Base-by-base conservation (phyloP, 345 rosid species). In the Rhodomyrtus tomentosa region DNA sequence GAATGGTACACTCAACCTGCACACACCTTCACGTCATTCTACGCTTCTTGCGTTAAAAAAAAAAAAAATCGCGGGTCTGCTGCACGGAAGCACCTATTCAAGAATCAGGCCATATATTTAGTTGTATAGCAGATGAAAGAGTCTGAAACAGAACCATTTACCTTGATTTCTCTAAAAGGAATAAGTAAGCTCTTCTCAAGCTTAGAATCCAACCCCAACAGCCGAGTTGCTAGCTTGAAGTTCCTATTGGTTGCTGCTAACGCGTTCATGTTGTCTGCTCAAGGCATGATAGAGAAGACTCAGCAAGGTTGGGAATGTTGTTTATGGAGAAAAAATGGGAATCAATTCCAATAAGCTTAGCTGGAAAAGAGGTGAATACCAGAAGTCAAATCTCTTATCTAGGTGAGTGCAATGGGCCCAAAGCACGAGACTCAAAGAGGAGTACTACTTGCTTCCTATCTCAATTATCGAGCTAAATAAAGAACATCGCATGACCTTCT, bases 131-230 rank as follows among this genome's bases (percentile, higher is more conserved):
- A 38, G 51, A 40, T 14, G 36, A 82, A 55, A 36, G 42, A 10
- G 45, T 36, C 45, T 68, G 13, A 68, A 68, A 68, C 13, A 68
- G 45, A 42, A 55, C 25, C 51, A 50, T 13, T 86, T 83, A 96
- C 99, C 98, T 97, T 97, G 87, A 97, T 95, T 87, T 97, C 99
- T 87, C 99, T 92, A 88, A 95, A 97, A 5, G 99, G 99, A 87
- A 97, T 97, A 83, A 97, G 96, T 83, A 97, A 89, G 88, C 98
- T 93, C 86, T 88, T 95, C 93, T 95, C 99, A 53, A 97, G 99
- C 93, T 94, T 97, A 50, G 99, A 95, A 91, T 97, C 99, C 86
- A 97, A 87, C 53, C 98, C 95, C 88, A 97, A 89, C 88, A 95
- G 99, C 93, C 92, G 89, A 59, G 98, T 90, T 80, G 99, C 99